Conservation (phyloP, 177 flowering plant species). For the Tripterygium wilfordii region DNA sequence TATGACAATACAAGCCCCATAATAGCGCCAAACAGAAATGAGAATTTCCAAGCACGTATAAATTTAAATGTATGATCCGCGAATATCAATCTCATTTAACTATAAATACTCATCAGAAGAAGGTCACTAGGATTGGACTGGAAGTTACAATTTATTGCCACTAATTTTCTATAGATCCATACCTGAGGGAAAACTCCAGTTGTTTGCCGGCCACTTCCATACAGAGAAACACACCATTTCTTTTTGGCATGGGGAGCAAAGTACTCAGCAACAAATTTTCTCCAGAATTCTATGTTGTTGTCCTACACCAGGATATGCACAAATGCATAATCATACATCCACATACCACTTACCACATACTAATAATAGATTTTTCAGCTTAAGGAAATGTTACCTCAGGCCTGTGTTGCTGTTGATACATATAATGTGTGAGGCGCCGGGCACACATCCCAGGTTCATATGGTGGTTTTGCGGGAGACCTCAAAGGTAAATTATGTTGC, state of each 20-base stretch:
- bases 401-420: conserved; percentile 91
- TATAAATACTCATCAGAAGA: too few species aligned
- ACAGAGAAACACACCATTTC: conserved; percentile 97
- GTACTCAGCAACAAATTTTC: conserved; percentile 89
- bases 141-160: background rate
- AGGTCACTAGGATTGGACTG: background rate
- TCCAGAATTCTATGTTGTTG: conserved; percentile 95
- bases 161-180: conserved; percentile 9
- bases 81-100: too few species aligned
- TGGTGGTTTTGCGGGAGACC: conserved; percentile 58
- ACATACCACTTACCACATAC: background rate
- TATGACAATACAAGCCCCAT: too few species aligned
- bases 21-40: too few species aligned
- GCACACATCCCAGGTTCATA: conserved; percentile 98
- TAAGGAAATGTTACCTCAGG: conserved; percentile 55
- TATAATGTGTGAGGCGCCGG: conserved; percentile 77
- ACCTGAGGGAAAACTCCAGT: conserved; percentile 99
- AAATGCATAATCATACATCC: conserved; percentile 1
- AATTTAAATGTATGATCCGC: too few species aligned
- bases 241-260: conserved; percentile 97
- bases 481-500: conserved; percentile 57
- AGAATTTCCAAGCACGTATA: too few species aligned
- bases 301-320: conserved; percentile 43
- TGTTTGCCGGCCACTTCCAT: conserved; percentile 94
- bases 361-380: background rate